These are phyloP conservation scores for Marchantia paleacea DNA, from an alignment of 225 moss, liverwort and hornwort genomes.

Conservation along the genomic window DNA sequence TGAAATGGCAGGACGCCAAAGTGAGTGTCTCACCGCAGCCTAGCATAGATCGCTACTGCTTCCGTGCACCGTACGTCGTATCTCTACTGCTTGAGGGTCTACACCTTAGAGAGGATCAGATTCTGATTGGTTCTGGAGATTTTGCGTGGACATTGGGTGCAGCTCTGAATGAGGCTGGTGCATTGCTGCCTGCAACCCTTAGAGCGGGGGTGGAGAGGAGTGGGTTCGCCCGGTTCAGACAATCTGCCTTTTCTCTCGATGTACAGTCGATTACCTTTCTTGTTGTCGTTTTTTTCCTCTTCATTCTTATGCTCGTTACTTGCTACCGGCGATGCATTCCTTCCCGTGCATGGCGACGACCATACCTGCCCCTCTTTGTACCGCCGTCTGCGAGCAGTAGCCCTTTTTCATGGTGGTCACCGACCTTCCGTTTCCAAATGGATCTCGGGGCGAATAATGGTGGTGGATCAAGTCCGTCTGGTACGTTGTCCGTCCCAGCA, in stretches of 20 bases:
- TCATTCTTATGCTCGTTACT: conserved; percentile 48
- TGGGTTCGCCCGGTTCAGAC: conserved; percentile 32
- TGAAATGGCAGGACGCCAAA: conserved; percentile 77
- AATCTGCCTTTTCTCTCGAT: conserved; percentile 35
- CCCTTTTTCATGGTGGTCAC: conserved; percentile 30
- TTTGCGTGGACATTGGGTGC: conserved; percentile 99
- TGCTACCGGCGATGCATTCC: conserved; percentile 49
- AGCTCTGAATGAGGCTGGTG: conserved; percentile 92
- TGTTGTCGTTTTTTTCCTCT: conserved; percentile 49
- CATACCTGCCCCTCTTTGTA: conserved; percentile 67
- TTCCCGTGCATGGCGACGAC: conserved; percentile 49
- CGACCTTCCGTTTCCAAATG: conserved; percentile 26
- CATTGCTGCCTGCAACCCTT: conserved; percentile 51
- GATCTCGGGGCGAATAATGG: conserved; percentile 19
- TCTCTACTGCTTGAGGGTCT: conserved; percentile 80
- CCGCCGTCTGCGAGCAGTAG: conserved; percentile 18
- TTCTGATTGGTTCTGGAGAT: conserved; percentile 81
- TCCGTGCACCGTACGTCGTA: conserved; percentile 86
- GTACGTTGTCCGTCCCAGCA: conserved; percentile 20
- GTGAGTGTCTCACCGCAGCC: conserved; percentile 75
- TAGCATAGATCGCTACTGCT: conserved; percentile 95
- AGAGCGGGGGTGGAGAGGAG: conserved; percentile 39
- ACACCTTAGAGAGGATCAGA: conserved; percentile 80
- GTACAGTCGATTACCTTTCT: conserved; percentile 45
- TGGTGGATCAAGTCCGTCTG: conserved; percentile 30